A percentile compares a stretch with the other conserved stretches of the same genome.
These are phyloP conservation scores for Fomitopsis betulina DNA, from an alignment of 1,284 basidiomycete species.

Conservation along the genomic window DNA sequence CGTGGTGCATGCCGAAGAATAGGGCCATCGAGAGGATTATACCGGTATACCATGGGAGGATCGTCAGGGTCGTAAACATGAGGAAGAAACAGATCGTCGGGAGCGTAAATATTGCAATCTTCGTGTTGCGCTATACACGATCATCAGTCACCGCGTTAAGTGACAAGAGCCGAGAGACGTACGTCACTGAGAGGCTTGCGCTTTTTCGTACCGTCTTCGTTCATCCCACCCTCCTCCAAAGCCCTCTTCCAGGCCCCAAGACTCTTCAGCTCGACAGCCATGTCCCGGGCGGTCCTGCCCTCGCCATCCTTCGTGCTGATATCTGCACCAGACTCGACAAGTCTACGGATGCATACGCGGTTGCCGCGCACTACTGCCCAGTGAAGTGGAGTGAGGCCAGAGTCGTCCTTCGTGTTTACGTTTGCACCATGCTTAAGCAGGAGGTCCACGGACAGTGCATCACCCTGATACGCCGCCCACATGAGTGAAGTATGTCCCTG, in stretches of 20 bases:
- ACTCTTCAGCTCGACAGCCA: slow-evolving; percentile 93
- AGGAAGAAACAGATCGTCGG: slow-evolving; percentile 78
- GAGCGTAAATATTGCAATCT: slow-evolving; percentile 75
- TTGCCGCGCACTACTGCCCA: slow-evolving; percentile 99
- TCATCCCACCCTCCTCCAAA: slow-evolving; percentile 80
- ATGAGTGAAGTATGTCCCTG: slow-evolving; percentile 95
- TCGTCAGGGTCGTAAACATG: slow-evolving; percentile 79
- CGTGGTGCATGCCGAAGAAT: slow-evolving; percentile 92
- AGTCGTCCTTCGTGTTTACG: slow-evolving; percentile 71
- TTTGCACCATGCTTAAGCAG: slow-evolving; percentile 87
- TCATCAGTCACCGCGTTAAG: slow-evolving; percentile 6
- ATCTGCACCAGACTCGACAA: slow-evolving; percentile 85
- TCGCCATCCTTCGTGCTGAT: slow-evolving; percentile 78
- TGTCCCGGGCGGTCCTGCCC: slow-evolving; percentile 88
- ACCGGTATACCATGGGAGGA: slow-evolving; percentile 88
- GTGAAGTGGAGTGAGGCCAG: slow-evolving; percentile 88
- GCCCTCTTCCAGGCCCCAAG: slow-evolving; percentile 85
- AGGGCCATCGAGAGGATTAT: slow-evolving; percentile 78
- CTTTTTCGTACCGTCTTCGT: slow-evolving; percentile 70
- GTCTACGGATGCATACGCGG: slow-evolving; percentile 75
- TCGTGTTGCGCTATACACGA: slow-evolving; percentile 63
- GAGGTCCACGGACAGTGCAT: slow-evolving; percentile 91
- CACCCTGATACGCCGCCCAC: slow-evolving; percentile 99
- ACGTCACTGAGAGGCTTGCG: slow-evolving; percentile 63
- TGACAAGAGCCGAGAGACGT: neutral